Base-by-base conservation (phyloP, 495 filamentous ascomycete genomes). In the Trypethelium eluteriae region DNA sequence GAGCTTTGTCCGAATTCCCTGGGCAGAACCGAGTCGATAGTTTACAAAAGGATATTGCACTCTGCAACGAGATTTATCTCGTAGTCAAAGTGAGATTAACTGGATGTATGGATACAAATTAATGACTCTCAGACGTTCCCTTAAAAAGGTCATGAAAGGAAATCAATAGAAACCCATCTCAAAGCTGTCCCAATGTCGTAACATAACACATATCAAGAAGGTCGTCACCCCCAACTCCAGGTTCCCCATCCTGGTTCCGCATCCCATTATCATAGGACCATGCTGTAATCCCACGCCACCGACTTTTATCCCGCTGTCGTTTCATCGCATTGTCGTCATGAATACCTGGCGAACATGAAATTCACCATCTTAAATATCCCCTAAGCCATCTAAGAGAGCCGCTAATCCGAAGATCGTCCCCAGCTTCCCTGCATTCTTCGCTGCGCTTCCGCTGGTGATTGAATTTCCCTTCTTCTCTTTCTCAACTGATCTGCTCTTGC, bases 381-480 rank as follows among this genome's bases (percentile, higher is more conserved):
- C 53, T 32, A 59, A 36, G 5, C 18, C 53, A 59, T 59, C 53
- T 32, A 59, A 59, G 25, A 59, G 32, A 1, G 53, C 53, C 53
- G 53, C 53, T 14, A 59, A 36, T 32, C 53, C 53, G 32, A 59
- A 59, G 32, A 59, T 59, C 3, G 53, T 59, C 32, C 53, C 53
- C 53, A 59, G 53, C 18, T 59, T 59, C 14, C 53, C 53, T 32
- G 53, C 53, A 35, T 59, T 59, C 53, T 11, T 10, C 36, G 53
- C 53, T 6, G 53, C 18, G 14, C 32, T 59, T 18, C 25, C n/a
- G 7, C 53, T 32, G 11, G 18, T 34, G 6, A 34, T 36, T 7
- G 53, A 3, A 34, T 10, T 7, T 35, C 53, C 32, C 32, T 59
- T 59, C 32, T 36, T 34, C 5, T 59, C 53, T 32, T 59, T 59